phyloP scores from a whole-genome alignment of 495 filamentous ascomycete species.

The Penicillium simplicissimum region DNA sequence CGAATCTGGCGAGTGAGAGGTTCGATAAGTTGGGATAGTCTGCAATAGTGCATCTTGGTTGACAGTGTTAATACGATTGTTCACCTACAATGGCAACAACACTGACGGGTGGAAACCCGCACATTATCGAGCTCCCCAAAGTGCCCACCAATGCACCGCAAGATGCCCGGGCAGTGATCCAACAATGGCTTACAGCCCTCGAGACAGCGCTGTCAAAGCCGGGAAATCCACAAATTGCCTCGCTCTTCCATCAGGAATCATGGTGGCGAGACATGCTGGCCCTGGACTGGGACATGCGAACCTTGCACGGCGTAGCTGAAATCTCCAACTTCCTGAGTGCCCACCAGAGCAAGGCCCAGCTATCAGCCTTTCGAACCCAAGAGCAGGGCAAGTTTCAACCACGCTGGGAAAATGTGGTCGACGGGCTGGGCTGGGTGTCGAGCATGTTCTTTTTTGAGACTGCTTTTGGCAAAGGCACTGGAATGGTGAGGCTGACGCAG shows the following conservation, averaged over 20 bases:
- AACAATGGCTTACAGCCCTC: conserved; percentile 39
- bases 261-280: conserved; percentile 68
- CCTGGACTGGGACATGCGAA: conserved; percentile 60
- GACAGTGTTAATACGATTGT: too few relatives aligned
- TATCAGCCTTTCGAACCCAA: conserved; percentile 44
- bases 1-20: not conserved
- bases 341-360: conserved; percentile 34
- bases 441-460: conserved; percentile 56
- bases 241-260: conserved; percentile 54
- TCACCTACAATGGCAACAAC: conserved; percentile 28
- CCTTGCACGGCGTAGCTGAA: conserved; percentile 48
- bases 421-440: conserved; percentile 50
- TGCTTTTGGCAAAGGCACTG: conserved; percentile 54
- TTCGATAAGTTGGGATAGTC: too few relatives aligned
- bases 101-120: conserved; percentile 30
- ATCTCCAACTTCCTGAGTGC: conserved; percentile 51
- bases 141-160: conserved; percentile 20
- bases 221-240: conserved; percentile 15
- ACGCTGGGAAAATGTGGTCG: conserved; percentile 41
- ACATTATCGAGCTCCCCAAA: conserved; percentile 36
- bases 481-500: conserved; percentile 56
- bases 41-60: too few relatives aligned
- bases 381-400: conserved; percentile 41
- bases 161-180: conserved; percentile 32
- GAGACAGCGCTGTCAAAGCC: conserved; percentile 29